phyloP scores from a whole-genome alignment of 164 flowering plant species.

The Protea cynaroides region DNA sequence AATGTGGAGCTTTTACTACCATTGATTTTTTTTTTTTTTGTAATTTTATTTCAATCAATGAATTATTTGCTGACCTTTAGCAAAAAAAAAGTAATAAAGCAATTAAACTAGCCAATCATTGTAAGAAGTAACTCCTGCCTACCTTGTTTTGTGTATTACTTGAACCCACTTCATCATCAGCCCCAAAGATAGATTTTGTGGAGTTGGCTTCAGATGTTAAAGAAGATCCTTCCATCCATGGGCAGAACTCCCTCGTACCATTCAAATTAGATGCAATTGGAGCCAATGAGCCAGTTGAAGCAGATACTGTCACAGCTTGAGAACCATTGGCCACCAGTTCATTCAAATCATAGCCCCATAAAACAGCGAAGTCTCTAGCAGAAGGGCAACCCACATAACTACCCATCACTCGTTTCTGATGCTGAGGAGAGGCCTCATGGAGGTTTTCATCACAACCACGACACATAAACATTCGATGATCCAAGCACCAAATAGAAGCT shows the following conservation, averaged over 20 bases:
- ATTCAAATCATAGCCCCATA: conserved; percentile 53
- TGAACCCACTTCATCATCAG: conserved; percentile 21
- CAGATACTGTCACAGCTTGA: conserved; percentile 12
- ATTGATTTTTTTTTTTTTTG: too few species aligned
- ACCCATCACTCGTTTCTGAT: conserved; percentile 33
- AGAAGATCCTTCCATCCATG: conserved; percentile 10
- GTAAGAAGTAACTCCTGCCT: conserved; percentile 3
- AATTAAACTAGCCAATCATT: background rate
- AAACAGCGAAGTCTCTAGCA: conserved; percentile 55
- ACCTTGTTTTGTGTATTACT: conserved; percentile 33
- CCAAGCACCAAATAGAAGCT: conserved; percentile 42
- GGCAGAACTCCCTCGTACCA: background rate
- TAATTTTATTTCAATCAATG: too few species aligned
- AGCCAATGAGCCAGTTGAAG: conserved; percentile 15
- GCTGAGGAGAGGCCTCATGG: conserved; percentile 33
- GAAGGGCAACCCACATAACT: conserved; percentile 66
- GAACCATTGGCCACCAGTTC: conserved; percentile 9
- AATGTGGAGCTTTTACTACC: too few species aligned
- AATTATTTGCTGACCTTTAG: too few species aligned
- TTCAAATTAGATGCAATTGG: conserved; percentile 8
- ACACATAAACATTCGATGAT: conserved; percentile 55
- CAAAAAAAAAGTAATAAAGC: too few species aligned
- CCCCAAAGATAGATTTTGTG: conserved; percentile 9
- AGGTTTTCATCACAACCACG: conserved; percentile 41
- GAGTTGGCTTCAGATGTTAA: conserved; percentile 10